Percentiles rank a stretch among this genome's conserved stretches.
phyloP scores from a whole-genome alignment of 1,139 yeast genomes.

The Geotrichum candidum region DNA sequence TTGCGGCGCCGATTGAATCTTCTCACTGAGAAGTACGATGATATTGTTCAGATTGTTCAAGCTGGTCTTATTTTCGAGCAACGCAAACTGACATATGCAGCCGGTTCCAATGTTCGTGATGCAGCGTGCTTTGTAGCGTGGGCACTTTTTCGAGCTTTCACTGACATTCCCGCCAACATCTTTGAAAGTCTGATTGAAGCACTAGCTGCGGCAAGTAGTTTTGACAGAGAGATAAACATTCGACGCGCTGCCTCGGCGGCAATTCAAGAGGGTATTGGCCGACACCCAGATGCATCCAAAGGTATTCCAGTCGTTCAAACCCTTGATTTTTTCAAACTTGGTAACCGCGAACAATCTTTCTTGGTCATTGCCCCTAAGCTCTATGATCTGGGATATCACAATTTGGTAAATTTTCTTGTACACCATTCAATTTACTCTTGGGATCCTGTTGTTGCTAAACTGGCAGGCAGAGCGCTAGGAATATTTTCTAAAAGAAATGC shows the following conservation, averaged over 20 bases:
- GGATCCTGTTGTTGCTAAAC: slow-evolving; percentile 39
- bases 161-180: slow-evolving; percentile 28
- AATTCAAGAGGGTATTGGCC: slow-evolving; percentile 75
- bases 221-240: slow-evolving; percentile 68
- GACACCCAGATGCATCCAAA: slow-evolving; percentile 46
- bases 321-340: slow-evolving; percentile 46
- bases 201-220: slow-evolving; percentile 50
- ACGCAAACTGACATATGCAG: slow-evolving; percentile 42
- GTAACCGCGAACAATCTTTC: slow-evolving; percentile 40
- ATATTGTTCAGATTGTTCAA: slow-evolving; percentile 32
- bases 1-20: slow-evolving; percentile 30
- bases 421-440: slow-evolving; percentile 27
- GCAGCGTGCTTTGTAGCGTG: slow-evolving; percentile 75
- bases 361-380: slow-evolving; percentile 35
- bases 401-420: slow-evolving; percentile 8
- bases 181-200: slow-evolving; percentile 19
- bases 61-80: slow-evolving; percentile 52
- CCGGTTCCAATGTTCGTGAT: slow-evolving; percentile 72
- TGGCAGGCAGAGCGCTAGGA: slow-evolving; percentile 31
- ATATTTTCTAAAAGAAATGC: slow-evolving; percentile 3
- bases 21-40: not conserved
- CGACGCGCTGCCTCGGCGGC: slow-evolving; percentile 85
- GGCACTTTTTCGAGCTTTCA: slow-evolving; percentile 49
- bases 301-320: slow-evolving; percentile 54
- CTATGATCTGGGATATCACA: slow-evolving; percentile 32